These are phyloP conservation scores for Trichoderma gracile DNA, from an alignment of 2,329 filamentous ascomycete species.

Conservation along the genomic window DNA sequence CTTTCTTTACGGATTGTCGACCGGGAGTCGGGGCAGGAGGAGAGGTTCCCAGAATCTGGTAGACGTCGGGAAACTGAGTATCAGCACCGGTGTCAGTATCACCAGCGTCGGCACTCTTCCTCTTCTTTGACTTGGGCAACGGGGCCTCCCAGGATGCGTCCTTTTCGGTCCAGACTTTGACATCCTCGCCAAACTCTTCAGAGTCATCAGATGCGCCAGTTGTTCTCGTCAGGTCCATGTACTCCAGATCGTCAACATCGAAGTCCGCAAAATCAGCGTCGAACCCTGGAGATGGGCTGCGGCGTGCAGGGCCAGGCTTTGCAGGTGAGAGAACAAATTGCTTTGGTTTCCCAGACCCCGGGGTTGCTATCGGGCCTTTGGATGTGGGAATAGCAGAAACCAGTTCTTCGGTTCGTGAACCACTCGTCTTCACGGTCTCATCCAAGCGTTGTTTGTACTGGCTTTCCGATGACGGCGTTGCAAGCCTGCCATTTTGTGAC, in stretches of 20 bases:
- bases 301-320: conserved; percentile 32
- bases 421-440: conserved; percentile 21
- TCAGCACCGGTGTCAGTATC: conserved; percentile 41
- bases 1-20: conserved; percentile 32
- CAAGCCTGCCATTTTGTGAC: conserved; percentile 45
- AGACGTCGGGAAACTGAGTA: conserved; percentile 57
- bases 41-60: conserved; percentile 48
- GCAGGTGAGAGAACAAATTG: conserved; percentile 32
- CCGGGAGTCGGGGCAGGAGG: conserved; percentile 41
- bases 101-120: conserved; percentile 53
- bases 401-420: neutral
- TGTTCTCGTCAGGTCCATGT: conserved; percentile 46
- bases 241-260: conserved; percentile 41
- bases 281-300: conserved; percentile 28
- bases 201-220: conserved; percentile 40
- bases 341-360: conserved; percentile 31
- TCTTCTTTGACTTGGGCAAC: conserved; percentile 48
- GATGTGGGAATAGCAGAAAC: neutral
- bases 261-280: conserved; percentile 41
- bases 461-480: conserved; percentile 41
- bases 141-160: conserved; percentile 44
- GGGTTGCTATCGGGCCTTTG: neutral
- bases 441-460: conserved; percentile 29
- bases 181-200: conserved; percentile 40
- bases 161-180: conserved; percentile 48